Evolutionary conservation across 164 flowering plant species (phyloP).

Genomic region (Annona squamosa): DNA sequence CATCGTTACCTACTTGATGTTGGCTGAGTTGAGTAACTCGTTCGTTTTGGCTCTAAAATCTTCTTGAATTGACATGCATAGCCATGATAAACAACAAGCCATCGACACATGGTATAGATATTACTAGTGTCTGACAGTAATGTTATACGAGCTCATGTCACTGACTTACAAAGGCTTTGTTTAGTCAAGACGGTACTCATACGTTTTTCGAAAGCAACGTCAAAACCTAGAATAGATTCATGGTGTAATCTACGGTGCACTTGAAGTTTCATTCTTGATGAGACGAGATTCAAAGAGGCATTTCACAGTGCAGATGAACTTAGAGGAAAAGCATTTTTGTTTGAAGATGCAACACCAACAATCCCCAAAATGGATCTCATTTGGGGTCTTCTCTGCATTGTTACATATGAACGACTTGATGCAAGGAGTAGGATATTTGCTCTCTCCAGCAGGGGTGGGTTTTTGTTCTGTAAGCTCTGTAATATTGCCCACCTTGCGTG

Average conservation of each 20-base stretch:
- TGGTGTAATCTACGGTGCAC: background rate
- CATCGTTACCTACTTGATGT: no score
- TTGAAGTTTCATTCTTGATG: background rate
- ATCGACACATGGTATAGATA: no score
- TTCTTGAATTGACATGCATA: no score
- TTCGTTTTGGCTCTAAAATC: no score
- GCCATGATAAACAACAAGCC: no score
- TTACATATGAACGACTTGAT: background rate
- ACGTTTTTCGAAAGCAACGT: no score
- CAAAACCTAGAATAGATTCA: no score
- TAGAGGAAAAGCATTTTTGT: background rate
- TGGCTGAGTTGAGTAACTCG: no score
- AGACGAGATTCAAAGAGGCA: background rate
- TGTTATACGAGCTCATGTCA: no score
- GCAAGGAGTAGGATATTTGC: constrained; percentile 3
- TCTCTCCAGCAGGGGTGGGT: background rate
- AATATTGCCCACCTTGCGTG: background rate
- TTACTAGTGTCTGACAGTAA: no score
- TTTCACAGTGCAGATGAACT: background rate
- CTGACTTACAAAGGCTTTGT: no score
- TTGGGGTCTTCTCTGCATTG: background rate
- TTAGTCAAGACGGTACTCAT: no score
- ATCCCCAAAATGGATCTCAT: background rate
- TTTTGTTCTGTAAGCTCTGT: background rate
- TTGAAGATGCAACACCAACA: constrained; percentile 6